These are phyloP conservation scores for Epichloe amarillans DNA, from an alignment of 2,329 filamentous ascomycete species.

Conservation along the genomic window DNA sequence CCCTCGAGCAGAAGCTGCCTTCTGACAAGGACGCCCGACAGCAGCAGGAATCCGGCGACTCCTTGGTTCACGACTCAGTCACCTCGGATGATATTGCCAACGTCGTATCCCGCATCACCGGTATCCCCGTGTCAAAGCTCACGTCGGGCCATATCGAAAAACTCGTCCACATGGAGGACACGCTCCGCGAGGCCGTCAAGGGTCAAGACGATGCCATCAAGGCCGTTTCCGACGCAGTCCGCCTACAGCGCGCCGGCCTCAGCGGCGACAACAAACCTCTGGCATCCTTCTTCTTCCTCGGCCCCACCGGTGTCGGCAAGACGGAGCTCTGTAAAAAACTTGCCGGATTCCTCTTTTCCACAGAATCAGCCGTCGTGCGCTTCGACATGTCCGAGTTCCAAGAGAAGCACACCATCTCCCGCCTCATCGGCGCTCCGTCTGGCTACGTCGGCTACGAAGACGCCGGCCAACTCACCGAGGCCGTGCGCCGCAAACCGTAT, in stretches of 20 bases:
- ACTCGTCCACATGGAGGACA: constrained; percentile 90
- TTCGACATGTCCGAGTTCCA: constrained; percentile 99
- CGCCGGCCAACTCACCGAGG: constrained; percentile 89
- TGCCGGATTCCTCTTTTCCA: constrained; percentile 84
- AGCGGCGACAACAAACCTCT: constrained; percentile 84
- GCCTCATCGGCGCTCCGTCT: constrained; percentile 83
- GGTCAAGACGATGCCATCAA: constrained; percentile 90
- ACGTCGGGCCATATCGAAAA: constrained; percentile 92
- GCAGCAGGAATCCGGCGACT: constrained; percentile 27
- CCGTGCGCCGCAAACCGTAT: constrained; percentile 87
- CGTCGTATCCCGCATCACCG: constrained; percentile 82
- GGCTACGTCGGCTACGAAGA: constrained; percentile 97
- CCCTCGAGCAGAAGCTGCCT: constrained; percentile 65
- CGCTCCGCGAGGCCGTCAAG: constrained; percentile 66
- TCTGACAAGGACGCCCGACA: constrained; percentile 46
- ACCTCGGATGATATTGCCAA: constrained; percentile 86
- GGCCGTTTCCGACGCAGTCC: constrained; percentile 82
- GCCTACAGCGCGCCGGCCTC: constrained; percentile 83
- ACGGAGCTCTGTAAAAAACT: constrained; percentile 96
- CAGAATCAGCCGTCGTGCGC: constrained; percentile 75
- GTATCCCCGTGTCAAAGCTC: constrained; percentile 84
- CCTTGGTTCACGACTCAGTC: constrained; percentile 85
- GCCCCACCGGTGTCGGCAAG: constrained; percentile 92
- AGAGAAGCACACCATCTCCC: constrained; percentile 89
- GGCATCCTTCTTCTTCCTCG: constrained; percentile 95